phyloP scores from a whole-genome alignment of 441 rosid species.

The Populus hybrid region DNA sequence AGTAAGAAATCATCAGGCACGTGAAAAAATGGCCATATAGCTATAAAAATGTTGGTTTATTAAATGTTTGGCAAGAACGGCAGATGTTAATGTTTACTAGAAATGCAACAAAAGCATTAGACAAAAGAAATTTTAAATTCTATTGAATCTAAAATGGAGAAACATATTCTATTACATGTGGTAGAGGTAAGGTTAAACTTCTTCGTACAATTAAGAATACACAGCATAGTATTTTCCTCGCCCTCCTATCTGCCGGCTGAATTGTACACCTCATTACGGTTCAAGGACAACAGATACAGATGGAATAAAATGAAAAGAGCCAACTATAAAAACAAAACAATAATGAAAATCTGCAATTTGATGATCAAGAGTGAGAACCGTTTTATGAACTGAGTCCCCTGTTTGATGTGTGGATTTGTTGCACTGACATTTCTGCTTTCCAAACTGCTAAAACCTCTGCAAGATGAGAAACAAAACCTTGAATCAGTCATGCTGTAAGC shows the following conservation, averaged over 20 bases:
- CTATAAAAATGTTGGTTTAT: background rate
- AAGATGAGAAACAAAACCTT: constrained; percentile 10
- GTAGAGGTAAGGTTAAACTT: constrained; percentile 18
- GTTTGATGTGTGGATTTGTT: constrained; percentile 12
- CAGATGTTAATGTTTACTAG: background rate
- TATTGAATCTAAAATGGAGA: constrained; percentile 1
- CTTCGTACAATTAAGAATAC: constrained; percentile 21
- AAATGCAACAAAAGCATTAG: background rate
- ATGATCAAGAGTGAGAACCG: constrained; percentile 31
- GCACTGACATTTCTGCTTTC: constrained; percentile 19
- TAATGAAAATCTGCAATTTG: constrained; percentile 36
- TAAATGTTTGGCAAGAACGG: background rate
- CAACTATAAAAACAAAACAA: background rate
- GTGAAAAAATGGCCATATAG: background rate
- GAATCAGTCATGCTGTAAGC: background rate
- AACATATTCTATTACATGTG: constrained; percentile 14
- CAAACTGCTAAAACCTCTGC: constrained; percentile 28
- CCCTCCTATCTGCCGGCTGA: constrained; percentile 34
- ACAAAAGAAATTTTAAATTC: constrained; percentile 8
- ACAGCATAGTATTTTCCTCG: constrained; percentile 20
- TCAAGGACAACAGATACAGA: constrained; percentile 29
- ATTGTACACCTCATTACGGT: constrained; percentile 36
- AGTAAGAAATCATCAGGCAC: background rate
- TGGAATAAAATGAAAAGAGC: constrained; percentile 18
- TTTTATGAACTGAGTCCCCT: constrained; percentile 23